Base-by-base conservation (phyloP, 2,329 filamentous ascomycete genomes). In the Diaporthe amygdali region DNA sequence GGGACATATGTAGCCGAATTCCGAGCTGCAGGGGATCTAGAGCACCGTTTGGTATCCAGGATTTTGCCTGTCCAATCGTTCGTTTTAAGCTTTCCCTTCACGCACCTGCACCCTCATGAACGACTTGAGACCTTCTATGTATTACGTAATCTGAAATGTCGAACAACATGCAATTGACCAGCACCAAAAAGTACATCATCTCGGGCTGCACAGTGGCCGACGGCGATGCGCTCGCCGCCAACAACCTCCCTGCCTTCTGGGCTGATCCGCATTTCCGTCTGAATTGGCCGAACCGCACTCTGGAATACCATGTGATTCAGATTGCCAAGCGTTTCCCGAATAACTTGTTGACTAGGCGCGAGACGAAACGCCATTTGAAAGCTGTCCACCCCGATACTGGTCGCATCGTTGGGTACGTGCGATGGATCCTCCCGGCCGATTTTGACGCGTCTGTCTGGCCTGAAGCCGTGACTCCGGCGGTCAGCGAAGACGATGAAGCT, bases 191-290 rank as follows among this genome's bases (percentile, higher is more conserved):
- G 66, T 61, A 32, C 25, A 66, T 49, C 14, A 56, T 76, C 30
- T 61, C 69, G 22, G 68, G 71, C 34, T 73, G 71, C 61, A 73
- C 71, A 14, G 73, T 72, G 12, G 66, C 68, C n/a, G 74, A 76
- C 44, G 73, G 69, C 25, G 46, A 70, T 9, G 71, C 69, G 34
- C 32, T 75, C 44, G 71, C 71, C 34, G 47, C 52, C 34, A 76
- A 74, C 68, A 74, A 75, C 55, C 73, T 75, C 22, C 61, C 74
- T 2, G 74, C 74, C 34, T 74, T 73, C 67, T 75, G 74, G 74
- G 71, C 71, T 39, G 61, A 73, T 27, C 56, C 61, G 6, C 66
- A 76, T 52, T 75, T 71, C 70, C 66, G 66, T 46, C 52, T 74
- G n/a, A 67, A 68, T 12, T 76, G 75, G 74, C 72, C 66, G 47